Evolutionary conservation across 495 filamentous ascomycete genomes (phyloP).

Genomic region (Hypoxylon perforatum): DNA sequence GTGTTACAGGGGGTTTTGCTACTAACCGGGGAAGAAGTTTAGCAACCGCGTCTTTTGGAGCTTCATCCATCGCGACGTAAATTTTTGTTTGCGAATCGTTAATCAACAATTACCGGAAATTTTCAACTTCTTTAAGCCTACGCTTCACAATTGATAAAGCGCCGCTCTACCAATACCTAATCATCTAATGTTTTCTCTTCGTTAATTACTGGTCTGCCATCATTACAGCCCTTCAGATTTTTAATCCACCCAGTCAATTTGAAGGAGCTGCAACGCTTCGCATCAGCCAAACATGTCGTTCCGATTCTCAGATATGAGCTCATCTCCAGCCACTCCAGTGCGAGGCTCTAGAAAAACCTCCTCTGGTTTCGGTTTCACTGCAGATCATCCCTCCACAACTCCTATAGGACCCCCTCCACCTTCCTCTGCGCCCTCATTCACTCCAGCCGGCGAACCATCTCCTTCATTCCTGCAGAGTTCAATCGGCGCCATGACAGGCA

Average conservation of each 20-base stretch:
- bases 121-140: not conserved
- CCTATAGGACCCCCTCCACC: conserved; percentile 80
- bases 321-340: conserved; percentile 52
- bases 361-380: conserved; percentile 38
- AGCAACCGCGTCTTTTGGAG: conserved; percentile 37
- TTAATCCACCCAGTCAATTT: conserved; percentile 38
- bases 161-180: not conserved
- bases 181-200: conserved; percentile 4
- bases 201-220: conserved; percentile 21
- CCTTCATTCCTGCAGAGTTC: conserved; percentile 74
- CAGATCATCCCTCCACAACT: conserved; percentile 74
- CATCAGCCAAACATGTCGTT: conserved; percentile 44
- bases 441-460: conserved; percentile 75
- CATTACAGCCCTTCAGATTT: conserved; percentile 26
- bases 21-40: too few relatives aligned
- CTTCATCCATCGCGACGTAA: conserved; percentile 31
- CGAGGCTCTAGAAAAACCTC: conserved; percentile 40
- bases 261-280: conserved; percentile 26
- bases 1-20: too few relatives aligned
- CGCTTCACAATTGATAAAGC: not conserved
- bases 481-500: conserved; percentile 58
- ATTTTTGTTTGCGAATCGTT: conserved; percentile 22
- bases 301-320: conserved; percentile 46
- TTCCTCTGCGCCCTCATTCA: conserved; percentile 72
- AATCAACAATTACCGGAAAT: not conserved